These are phyloP conservation scores for Tremella mesenterica DNA, from an alignment of 768 basidiomycete genomes.

Conservation along the genomic window DNA sequence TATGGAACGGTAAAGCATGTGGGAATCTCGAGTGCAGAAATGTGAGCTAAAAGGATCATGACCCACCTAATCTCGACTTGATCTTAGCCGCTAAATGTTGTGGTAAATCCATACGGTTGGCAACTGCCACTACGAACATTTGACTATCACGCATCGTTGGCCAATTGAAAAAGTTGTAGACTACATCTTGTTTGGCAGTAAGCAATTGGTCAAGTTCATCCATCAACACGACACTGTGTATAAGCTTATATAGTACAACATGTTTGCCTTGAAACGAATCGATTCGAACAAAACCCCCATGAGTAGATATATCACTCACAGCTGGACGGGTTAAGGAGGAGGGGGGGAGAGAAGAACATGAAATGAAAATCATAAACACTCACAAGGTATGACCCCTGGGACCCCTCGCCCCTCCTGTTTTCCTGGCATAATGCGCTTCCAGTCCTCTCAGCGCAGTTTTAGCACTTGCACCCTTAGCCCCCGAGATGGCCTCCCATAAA, in stretches of 20 bases:
- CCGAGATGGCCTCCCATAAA: slow-evolving; percentile 87
- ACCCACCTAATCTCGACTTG: slow-evolving; percentile 75
- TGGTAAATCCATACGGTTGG: slow-evolving; percentile 96
- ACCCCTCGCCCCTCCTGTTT: slow-evolving; percentile 47
- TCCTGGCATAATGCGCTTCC: slow-evolving; percentile 64
- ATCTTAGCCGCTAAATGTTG: slow-evolving; percentile 90
- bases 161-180: slow-evolving; percentile 99
- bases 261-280: not conserved
- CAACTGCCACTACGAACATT: slow-evolving; percentile 89
- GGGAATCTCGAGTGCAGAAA: not conserved
- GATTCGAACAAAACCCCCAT: not conserved
- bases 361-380: too few relatives aligned
- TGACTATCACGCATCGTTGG: slow-evolving; percentile 80
- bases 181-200: slow-evolving; percentile 92
- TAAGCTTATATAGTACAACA: not conserved
- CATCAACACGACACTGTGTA: slow-evolving; percentile 90
- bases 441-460: slow-evolving; percentile 77
- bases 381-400: slow-evolving; percentile 85
- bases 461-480: slow-evolving; percentile 58
- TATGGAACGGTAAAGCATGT: not conserved
- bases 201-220: slow-evolving; percentile 96
- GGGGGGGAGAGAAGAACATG: too few relatives aligned
- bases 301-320: too few relatives aligned
- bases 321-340: too few relatives aligned
- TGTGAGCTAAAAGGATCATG: too few relatives aligned